Evolutionary conservation across 805 yeast species (phyloP), one percentile per base, ranked within the genome.

Genomic region (Ogataea methylovora): DNA sequence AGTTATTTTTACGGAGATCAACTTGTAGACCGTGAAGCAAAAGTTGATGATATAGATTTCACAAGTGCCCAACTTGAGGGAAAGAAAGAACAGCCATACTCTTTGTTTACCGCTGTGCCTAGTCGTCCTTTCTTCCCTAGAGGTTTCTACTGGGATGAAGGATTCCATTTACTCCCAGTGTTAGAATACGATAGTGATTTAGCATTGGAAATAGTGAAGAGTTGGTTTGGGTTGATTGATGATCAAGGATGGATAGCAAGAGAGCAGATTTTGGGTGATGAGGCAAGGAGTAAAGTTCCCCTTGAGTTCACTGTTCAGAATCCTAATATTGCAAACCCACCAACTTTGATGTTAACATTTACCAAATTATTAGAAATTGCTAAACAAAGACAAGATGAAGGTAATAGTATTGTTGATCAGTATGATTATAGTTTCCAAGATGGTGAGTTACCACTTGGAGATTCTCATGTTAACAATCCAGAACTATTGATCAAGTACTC

Each of bases 101-200:
- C 79, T 43, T 60, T 92, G 32, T 84, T 87, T 48, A 73, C 92
- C 0, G 67, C 86, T 16, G 92, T 86, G 23, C 98, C 98, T 2
- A 84, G 95, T 32, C 69, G 98, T 34, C 85, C 95, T 1, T 85
- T 84, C 51, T 92, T 92, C 58, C 97, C 98, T 4, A 71, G 98
- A 42, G 98, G 98, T 0, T 92, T 92, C 51, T 86, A 84, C 52
- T 92, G 98, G 98, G 98, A 92, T 58, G 98, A 92, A 60, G 98
- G 98, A 0, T 92, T 92, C 58, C 96, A 90, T 55, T 64, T 90
- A 39, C 63, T 88, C 27, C 94, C 94, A 7, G 63, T 92, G 25
- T 57, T 84, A 45, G 80, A 81, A 31, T 88, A 81, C 52, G 97
- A 92, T 57, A 69, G 84, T 12, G 95, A 85, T 49, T 63, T 88